Conservation (phyloP, 2,329 filamentous ascomycete genomes). For the Diaporthe vexans region DNA sequence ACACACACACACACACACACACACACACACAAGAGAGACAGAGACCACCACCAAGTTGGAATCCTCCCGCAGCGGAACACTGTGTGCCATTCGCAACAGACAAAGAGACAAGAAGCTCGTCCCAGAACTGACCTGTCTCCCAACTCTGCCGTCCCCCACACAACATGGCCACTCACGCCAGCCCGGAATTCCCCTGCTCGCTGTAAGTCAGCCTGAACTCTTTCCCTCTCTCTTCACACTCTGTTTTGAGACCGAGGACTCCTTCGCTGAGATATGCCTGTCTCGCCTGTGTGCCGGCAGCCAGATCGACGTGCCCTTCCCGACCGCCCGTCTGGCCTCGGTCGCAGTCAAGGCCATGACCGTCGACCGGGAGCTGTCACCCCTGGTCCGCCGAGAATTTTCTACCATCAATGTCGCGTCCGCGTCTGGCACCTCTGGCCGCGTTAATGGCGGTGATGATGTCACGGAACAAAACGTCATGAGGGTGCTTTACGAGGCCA, state of each 20-base stretch:
- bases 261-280: slow-evolving; percentile 31
- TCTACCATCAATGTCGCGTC: slow-evolving; percentile 35
- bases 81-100: slow-evolving; percentile 1
- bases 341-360: slow-evolving; percentile 81
- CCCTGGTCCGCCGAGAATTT: slow-evolving; percentile 54
- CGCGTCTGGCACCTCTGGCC: background rate
- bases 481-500: slow-evolving; percentile 83
- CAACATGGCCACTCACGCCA: slow-evolving; percentile 56
- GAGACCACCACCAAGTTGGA: background rate
- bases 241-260: background rate
- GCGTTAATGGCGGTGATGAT: background rate
- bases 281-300: slow-evolving; percentile 57
- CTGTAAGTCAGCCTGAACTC: slow-evolving; percentile 62
- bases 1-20: no score
- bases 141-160: slow-evolving; percentile 40
- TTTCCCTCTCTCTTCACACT: background rate
- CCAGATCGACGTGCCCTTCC: slow-evolving; percentile 84
- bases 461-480: slow-evolving; percentile 64
- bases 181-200: slow-evolving; percentile 72
- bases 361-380: slow-evolving; percentile 91
- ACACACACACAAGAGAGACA: no score
- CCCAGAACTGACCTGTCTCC: slow-evolving; percentile 7
- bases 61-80: slow-evolving; percentile 4
- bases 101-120: background rate
- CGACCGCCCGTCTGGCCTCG: slow-evolving; percentile 81